A percentile compares a stretch with the other conserved stretches of the same genome.
Evolutionary conservation across 441 rosid species (phyloP).

Genomic region (Jatropha multifida): DNA sequence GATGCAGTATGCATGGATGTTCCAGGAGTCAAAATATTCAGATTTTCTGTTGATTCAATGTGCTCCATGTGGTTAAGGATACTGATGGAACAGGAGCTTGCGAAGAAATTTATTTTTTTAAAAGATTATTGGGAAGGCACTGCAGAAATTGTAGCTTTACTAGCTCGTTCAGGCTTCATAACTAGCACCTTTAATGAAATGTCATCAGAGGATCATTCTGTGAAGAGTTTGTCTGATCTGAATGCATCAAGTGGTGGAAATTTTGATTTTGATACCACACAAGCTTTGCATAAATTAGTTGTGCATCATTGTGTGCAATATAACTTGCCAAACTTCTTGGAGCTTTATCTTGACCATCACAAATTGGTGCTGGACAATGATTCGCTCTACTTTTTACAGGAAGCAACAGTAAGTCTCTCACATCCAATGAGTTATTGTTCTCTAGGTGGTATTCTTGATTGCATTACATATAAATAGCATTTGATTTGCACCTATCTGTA

Average conservation of each 20-base stretch:
- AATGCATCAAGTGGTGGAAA: conserved; percentile 45
- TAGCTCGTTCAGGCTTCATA: conserved; percentile 84
- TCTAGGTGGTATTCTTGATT: conserved; percentile 16
- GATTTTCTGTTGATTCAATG: conserved; percentile 51
- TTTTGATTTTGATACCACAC: conserved; percentile 37
- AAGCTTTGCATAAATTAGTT: conserved; percentile 73
- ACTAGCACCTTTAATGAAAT: conserved; percentile 39
- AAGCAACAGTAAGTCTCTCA: conserved; percentile 86
- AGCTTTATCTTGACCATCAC: conserved; percentile 86
- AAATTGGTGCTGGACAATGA: conserved; percentile 63
- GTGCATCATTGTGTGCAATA: conserved; percentile 65
- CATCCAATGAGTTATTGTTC: conserved; percentile 29
- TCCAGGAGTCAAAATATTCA: conserved; percentile 75
- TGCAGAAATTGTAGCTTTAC: conserved; percentile 64
- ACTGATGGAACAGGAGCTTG: conserved; percentile 88
- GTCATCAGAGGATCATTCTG: conserved; percentile 45
- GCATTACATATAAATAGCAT: conserved; percentile 1
- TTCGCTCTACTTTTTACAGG: conserved; percentile 54
- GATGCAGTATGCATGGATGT: conserved; percentile 84
- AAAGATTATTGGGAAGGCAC: conserved; percentile 94
- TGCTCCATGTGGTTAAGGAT: conserved; percentile 78
- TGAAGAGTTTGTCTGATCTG: conserved; percentile 46
- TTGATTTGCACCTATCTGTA: not conserved
- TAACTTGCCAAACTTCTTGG: conserved; percentile 89
- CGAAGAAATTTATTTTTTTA: conserved; percentile 71